phyloP scores from a whole-genome alignment of 2,329 filamentous ascomycete species.

The Tolypocladium endophyticum region DNA sequence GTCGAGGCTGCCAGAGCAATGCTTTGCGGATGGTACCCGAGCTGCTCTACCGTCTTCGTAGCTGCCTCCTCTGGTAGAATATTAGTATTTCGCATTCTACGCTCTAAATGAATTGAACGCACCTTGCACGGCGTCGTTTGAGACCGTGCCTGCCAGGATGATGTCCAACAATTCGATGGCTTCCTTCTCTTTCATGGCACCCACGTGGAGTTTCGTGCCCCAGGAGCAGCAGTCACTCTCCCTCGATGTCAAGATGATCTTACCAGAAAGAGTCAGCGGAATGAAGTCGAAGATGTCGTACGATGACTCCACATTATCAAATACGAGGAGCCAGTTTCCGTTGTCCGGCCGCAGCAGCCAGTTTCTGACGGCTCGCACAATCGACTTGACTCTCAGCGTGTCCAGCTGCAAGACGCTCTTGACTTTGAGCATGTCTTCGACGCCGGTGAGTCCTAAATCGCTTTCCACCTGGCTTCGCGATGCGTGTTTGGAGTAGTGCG shows the following conservation, averaged over 20 bases:
- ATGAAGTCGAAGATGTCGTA: slow-evolving; percentile 15
- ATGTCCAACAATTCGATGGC: slow-evolving; percentile 8
- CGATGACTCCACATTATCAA: slow-evolving; percentile 13
- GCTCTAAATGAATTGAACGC: background rate
- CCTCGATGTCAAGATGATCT: slow-evolving; percentile 13
- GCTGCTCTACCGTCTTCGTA: slow-evolving; percentile 5
- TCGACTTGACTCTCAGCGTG: slow-evolving; percentile 9
- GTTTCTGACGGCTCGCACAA: slow-evolving; percentile 14
- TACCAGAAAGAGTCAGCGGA: slow-evolving; percentile 12
- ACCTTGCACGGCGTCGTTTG: slow-evolving; percentile 6
- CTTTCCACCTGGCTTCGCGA: slow-evolving; percentile 9
- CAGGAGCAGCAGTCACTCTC: slow-evolving; percentile 11
- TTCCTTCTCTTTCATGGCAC: slow-evolving; percentile 10
- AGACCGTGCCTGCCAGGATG: slow-evolving; percentile 3
- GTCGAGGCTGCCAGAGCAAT: slow-evolving; percentile 11
- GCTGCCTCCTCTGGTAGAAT: slow-evolving; percentile 8
- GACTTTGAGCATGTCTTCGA: slow-evolving; percentile 13
- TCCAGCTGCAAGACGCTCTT: slow-evolving; percentile 13
- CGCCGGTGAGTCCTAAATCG: slow-evolving; percentile 12
- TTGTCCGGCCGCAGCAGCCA: slow-evolving; percentile 15
- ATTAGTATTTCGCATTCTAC: background rate
- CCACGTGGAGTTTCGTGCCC: slow-evolving; percentile 10
- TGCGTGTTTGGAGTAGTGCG: slow-evolving; percentile 10
- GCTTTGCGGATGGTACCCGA: slow-evolving; percentile 10
- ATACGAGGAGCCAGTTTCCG: slow-evolving; percentile 12